Evolutionary conservation across 2,329 filamentous ascomycete species (phyloP).

Genomic region (Dendryphion nanum): DNA sequence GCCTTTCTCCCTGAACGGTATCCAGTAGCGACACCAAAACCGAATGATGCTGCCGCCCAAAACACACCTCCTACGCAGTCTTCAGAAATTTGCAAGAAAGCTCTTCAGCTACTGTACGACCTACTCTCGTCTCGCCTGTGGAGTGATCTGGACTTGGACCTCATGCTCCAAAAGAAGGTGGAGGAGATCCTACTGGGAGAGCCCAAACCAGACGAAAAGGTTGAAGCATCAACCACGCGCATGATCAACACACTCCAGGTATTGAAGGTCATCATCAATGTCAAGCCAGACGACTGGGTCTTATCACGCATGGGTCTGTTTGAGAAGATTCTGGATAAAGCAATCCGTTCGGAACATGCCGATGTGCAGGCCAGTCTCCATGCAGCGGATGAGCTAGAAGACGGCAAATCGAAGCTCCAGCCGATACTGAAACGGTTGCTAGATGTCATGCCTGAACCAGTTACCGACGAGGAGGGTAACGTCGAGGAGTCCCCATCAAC

Average conservation of each 20-base stretch:
- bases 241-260: conserved; percentile 95
- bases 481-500: conserved; percentile 75
- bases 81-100: conserved; percentile 81
- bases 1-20: conserved; percentile 85
- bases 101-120: conserved; percentile 77
- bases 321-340: conserved; percentile 87
- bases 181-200: conserved; percentile 83
- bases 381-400: conserved; percentile 67
- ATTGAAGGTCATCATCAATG: conserved; percentile 82
- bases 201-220: conserved; percentile 46
- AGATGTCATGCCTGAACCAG: conserved; percentile 79
- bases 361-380: conserved; percentile 95
- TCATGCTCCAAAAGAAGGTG: conserved; percentile 81
- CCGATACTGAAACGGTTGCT: conserved; percentile 80
- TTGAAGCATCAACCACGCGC: conserved; percentile 75
- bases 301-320: conserved; percentile 71
- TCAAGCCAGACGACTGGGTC: conserved; percentile 89
- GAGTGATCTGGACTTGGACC: conserved; percentile 85
- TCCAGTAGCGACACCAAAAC: conserved; percentile 55
- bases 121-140: conserved; percentile 85
- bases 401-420: conserved; percentile 59
- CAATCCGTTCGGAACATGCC: conserved; percentile 80
- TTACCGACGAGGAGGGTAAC: conserved; percentile 79
- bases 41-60: conserved; percentile 40
- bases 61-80: conserved; percentile 47